A percentile compares a stretch with the other conserved stretches of the same genome.
phyloP scores from a whole-genome alignment of 352 stramenopile genomes.

The Globisporangium ultimum region DNA sequence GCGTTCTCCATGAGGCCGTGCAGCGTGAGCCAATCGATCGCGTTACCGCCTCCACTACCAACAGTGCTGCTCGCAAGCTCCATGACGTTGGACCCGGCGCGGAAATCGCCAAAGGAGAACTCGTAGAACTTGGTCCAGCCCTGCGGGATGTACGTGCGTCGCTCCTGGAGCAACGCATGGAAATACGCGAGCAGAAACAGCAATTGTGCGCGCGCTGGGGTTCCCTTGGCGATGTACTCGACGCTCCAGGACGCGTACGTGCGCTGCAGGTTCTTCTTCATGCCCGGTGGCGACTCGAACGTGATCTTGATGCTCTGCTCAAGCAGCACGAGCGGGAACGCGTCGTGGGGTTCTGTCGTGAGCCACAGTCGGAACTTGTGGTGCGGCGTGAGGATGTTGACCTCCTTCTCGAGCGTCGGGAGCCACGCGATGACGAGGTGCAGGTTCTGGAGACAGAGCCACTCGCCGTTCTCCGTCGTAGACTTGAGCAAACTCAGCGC shows the following conservation, averaged over 20 bases:
- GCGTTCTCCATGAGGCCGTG: slow-evolving; percentile 95
- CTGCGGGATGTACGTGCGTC: slow-evolving; percentile 93
- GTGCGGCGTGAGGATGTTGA: slow-evolving; percentile 67
- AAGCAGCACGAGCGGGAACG: slow-evolving; percentile 90
- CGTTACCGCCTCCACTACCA: slow-evolving; percentile 9
- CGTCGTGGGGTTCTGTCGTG: slow-evolving; percentile 90
- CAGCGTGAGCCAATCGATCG: slow-evolving; percentile 90
- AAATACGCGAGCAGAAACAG: slow-evolving; percentile 91
- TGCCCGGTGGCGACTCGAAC: slow-evolving; percentile 92
- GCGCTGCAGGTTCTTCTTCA: slow-evolving; percentile 95
- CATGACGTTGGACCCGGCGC: slow-evolving; percentile 91
- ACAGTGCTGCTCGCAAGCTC: slow-evolving; percentile 56
- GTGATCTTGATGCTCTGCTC: slow-evolving; percentile 94
- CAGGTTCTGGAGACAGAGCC: slow-evolving; percentile 96
- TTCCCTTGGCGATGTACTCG: slow-evolving; percentile 62
- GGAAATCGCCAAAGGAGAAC: slow-evolving; percentile 93
- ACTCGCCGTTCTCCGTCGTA: slow-evolving; percentile 82
- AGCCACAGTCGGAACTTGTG: slow-evolving; percentile 94
- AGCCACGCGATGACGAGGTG: slow-evolving; percentile 94
- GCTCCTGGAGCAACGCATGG: slow-evolving; percentile 82
- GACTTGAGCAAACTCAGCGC: slow-evolving; percentile 81
- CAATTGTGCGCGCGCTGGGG: slow-evolving; percentile 48
- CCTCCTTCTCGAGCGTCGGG: slow-evolving; percentile 89
- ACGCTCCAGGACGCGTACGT: slow-evolving; percentile 87
- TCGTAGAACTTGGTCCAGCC: slow-evolving; percentile 97